A percentile compares a stretch with the other conserved stretches of the same genome.
These are phyloP conservation scores for Mortierella sp. DNA, from an alignment of 371 early-diverging fungal genomes.

Conservation along the genomic window DNA sequence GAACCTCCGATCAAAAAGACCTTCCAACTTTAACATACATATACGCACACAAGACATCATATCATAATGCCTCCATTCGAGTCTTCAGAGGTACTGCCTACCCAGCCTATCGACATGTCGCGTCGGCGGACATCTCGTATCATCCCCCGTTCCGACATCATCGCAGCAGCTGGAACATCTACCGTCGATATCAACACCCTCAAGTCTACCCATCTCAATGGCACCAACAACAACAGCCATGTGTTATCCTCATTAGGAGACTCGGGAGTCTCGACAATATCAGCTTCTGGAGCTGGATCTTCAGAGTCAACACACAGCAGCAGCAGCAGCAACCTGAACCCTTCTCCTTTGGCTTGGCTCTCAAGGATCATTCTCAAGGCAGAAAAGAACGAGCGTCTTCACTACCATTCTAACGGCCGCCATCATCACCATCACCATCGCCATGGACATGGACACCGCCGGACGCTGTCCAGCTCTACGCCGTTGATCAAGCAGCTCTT, in stretches of 20 bases:
- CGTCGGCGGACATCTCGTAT: conserved; percentile 44
- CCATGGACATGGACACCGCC: conserved; percentile 16
- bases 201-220: neutral
- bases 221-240: neutral
- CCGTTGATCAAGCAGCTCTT: conserved; percentile 49
- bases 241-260: neutral
- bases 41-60: neutral
- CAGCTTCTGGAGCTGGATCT: conserved; percentile 9
- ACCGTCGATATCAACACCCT: neutral
- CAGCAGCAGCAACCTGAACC: neutral
- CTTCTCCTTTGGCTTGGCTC: conserved; percentile 42
- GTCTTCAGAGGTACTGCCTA: conserved; percentile 41
- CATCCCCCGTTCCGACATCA: conserved; percentile 20
- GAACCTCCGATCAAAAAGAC: neutral
- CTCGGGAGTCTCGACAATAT: neutral
- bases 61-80: conserved; percentile 43
- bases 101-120: conserved; percentile 33
- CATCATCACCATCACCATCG: conserved; percentile 38
- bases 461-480: conserved; percentile 7
- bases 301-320: conserved; percentile 1
- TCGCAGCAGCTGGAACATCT: neutral
- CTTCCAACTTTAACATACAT: neutral
- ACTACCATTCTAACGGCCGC: conserved; percentile 47
- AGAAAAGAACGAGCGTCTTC: conserved; percentile 44
- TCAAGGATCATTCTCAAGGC: conserved; percentile 47